phyloP scores from a whole-genome alignment of 1,284 basidiomycete genomes.

The Tylopilus orsonianus region DNA sequence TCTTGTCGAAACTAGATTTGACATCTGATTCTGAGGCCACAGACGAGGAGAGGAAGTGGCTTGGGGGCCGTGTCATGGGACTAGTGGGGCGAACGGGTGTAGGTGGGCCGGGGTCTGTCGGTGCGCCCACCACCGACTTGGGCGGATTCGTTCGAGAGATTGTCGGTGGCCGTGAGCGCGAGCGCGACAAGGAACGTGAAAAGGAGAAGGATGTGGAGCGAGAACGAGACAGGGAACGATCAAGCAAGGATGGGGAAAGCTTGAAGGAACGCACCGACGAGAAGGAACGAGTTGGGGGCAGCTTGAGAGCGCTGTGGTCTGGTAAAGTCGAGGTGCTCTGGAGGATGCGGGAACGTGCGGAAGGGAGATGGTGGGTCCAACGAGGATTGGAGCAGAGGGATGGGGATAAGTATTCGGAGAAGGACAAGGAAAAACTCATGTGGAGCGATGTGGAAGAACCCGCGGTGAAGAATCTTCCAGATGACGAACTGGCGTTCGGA shows the following conservation, averaged over 20 bases:
- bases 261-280: conserved; percentile 34
- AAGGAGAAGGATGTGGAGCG: conserved; percentile 31
- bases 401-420: conserved; percentile 19
- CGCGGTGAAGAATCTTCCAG: conserved; percentile 23
- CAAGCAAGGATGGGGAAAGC: conserved; percentile 33
- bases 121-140: conserved; percentile 49
- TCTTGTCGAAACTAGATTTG: conserved; percentile 50
- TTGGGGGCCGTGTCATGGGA: conserved; percentile 36
- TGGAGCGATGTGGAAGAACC: conserved; percentile 38
- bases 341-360: conserved; percentile 34
- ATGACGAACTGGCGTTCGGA: conserved; percentile 38
- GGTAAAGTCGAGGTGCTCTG: conserved; percentile 31
- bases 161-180: conserved; percentile 33
- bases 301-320: conserved; percentile 36
- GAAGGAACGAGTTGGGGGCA: conserved; percentile 38
- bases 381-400: conserved; percentile 20
- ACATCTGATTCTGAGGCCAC: conserved; percentile 36
- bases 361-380: conserved; percentile 14
- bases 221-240: conserved; percentile 37
- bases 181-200: conserved; percentile 29
- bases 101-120: conserved; percentile 36
- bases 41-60: conserved; percentile 31
- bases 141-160: conserved; percentile 35
- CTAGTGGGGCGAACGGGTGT: conserved; percentile 36
- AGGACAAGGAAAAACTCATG: conserved; percentile 22